These are phyloP conservation scores for Bodo saltans DNA, from an alignment of 78 protist species.

Conservation along the genomic window DNA sequence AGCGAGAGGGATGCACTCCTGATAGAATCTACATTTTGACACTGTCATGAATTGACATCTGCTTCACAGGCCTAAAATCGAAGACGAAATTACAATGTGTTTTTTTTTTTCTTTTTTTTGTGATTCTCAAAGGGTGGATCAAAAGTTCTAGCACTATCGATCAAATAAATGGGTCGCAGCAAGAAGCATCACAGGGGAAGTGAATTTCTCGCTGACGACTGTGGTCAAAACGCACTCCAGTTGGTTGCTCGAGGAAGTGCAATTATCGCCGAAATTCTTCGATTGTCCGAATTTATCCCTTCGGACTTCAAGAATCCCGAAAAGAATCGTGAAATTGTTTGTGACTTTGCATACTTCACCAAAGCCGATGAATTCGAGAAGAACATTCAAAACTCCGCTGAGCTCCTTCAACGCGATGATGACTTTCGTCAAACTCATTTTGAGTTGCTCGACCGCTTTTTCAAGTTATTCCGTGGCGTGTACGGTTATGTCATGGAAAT, in stretches of 20 bases:
- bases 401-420: constrained; percentile 17
- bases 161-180: no score
- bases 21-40: no score
- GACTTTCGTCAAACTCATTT: constrained; percentile 82
- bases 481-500: constrained; percentile 73
- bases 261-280: constrained; percentile 37
- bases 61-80: no score
- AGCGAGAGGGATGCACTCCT: no score
- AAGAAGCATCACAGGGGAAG: not conserved
- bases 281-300: constrained; percentile 63
- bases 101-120: no score
- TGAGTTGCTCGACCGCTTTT: constrained; percentile 78
- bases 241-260: constrained; percentile 31
- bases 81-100: no score
- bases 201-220: constrained; percentile 8
- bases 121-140: no score
- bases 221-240: constrained; percentile 26
- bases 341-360: constrained; percentile 77
- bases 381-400: constrained; percentile 54
- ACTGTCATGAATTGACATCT: no score
- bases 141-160: no score
- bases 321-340: constrained; percentile 41
- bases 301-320: constrained; percentile 35
- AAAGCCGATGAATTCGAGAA: constrained; percentile 67
- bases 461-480: constrained; percentile 77